Evolutionary conservation across 371 early-diverging fungal genomes (phyloP).

Genomic region (Chytridium lagenaria): DNA sequence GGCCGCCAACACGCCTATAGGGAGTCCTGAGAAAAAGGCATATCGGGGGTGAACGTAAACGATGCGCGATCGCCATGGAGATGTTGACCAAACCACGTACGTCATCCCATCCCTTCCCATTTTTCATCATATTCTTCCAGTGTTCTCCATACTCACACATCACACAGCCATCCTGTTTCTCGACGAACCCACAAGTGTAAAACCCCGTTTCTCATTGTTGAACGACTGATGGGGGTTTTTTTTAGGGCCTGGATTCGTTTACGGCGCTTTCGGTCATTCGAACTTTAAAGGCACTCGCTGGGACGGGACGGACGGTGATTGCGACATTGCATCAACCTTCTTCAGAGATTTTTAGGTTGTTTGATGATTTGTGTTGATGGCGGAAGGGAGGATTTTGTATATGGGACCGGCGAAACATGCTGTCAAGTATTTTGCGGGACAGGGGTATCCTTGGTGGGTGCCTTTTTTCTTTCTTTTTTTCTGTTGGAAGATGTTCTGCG

Average conservation of each 20-base stretch:
- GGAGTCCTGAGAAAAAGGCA: constrained; percentile 68
- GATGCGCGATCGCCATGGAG: constrained; percentile 65
- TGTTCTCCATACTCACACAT: too few species aligned
- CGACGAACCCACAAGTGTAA: constrained; percentile 77
- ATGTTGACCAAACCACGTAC: constrained; percentile 26
- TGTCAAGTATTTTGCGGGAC: constrained; percentile 52
- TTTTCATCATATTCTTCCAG: too few species aligned
- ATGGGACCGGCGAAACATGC: constrained; percentile 50
- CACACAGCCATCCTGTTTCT: constrained; percentile 80
- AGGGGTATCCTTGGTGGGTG: constrained; percentile 57
- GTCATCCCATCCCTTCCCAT: neutral
- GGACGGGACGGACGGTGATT: constrained; percentile 62
- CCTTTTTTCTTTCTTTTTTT: neutral
- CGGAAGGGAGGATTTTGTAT: constrained; percentile 64
- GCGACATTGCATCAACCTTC: constrained; percentile 74
- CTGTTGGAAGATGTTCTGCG: too few species aligned
- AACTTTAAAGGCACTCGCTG: constrained; percentile 44
- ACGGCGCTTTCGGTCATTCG: constrained; percentile 24
- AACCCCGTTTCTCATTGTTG: neutral
- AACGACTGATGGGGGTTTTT: neutral
- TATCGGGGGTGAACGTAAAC: constrained; percentile 81
- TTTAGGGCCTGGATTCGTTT: constrained; percentile 11
- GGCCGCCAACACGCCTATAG: constrained; percentile 73
- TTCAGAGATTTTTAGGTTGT: constrained; percentile 63
- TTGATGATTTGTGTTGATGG: constrained; percentile 68